Conservation (phyloP, 495 filamentous ascomycete genomes). For the Pseudomonodictys pantanalensis region DNA sequence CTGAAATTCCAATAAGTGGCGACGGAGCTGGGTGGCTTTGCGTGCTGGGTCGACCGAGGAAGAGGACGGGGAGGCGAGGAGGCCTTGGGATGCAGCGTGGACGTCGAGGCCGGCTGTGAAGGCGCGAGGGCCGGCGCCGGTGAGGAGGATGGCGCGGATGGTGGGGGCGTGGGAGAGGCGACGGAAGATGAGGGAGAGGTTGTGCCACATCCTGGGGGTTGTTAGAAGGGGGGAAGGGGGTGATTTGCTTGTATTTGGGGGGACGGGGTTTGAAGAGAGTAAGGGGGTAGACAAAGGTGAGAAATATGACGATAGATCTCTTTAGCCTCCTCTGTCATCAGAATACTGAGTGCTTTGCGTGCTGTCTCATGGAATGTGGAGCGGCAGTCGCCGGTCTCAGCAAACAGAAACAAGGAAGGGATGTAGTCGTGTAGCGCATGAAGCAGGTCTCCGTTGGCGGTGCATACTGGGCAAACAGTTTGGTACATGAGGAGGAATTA, state of each 20-base stretch:
- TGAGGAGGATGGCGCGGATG: conserved; percentile 77
- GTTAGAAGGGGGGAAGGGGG: neutral
- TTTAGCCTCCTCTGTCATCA: no score
- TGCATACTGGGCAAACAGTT: no score
- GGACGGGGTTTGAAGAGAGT: neutral
- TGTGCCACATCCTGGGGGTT: conserved; percentile 76
- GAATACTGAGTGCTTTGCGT: no score
- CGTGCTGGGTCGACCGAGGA: conserved; percentile 14
- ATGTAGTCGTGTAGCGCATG: no score
- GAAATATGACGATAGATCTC: no score
- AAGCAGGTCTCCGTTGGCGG: no score
- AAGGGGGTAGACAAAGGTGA: neutral
- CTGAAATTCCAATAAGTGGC: conserved; percentile 75
- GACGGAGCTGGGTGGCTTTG: conserved; percentile 60
- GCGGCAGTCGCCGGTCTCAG: no score
- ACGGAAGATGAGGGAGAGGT: conserved; percentile 69
- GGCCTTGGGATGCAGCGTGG: conserved; percentile 36
- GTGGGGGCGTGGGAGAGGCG: conserved; percentile 68
- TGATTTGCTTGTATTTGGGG: neutral
- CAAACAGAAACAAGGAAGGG: no score
- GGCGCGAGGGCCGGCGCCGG: conserved; percentile 75
- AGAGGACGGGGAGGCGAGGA: conserved; percentile 10
- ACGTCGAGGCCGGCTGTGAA: conserved; percentile 88
- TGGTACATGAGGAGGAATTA: no score
- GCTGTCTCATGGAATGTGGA: no score